Conservation (phyloP, 768 basidiomycete species). For the Tylopilus balloui region DNA sequence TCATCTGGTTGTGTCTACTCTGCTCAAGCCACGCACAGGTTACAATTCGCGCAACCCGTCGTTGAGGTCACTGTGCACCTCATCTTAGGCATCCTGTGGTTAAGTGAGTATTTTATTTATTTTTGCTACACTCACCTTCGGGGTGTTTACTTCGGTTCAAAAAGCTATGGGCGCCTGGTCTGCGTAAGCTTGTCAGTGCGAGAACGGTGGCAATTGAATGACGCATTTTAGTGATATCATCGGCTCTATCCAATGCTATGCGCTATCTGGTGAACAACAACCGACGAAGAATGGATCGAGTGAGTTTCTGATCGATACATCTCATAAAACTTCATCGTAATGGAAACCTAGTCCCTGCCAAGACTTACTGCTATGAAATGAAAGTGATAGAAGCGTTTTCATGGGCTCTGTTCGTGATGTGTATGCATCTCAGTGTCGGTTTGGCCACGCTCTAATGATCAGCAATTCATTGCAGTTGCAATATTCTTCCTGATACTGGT, state of each 20-base stretch:
- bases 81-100: conserved; percentile 60
- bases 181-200: conserved; percentile 40
- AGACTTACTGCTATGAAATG: conserved; percentile 71
- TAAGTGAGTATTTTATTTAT: conserved; percentile 44
- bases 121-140: background rate
- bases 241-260: conserved; percentile 57
- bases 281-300: conserved; percentile 53
- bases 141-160: conserved; percentile 9
- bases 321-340: conserved; percentile 4
- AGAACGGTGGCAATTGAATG: background rate
- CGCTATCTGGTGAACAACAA: conserved; percentile 38
- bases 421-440: conserved; percentile 29
- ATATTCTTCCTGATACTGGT: conserved; percentile 54
- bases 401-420: conserved; percentile 62
- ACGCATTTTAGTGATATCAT: conserved; percentile 60
- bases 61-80: conserved; percentile 55
- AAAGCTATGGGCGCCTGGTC: conserved; percentile 75
- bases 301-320: conserved; percentile 30
- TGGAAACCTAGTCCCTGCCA: conserved; percentile 45
- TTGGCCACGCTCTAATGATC: background rate
- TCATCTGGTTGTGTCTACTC: background rate
- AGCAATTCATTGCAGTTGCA: conserved; percentile 29
- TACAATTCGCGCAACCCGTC: conserved; percentile 67
- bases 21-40: conserved; percentile 33
- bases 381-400: conserved; percentile 76